Evolutionary conservation across 2,329 filamentous ascomycete species (phyloP).

Genomic region (Curvularia hawaiiensis): DNA sequence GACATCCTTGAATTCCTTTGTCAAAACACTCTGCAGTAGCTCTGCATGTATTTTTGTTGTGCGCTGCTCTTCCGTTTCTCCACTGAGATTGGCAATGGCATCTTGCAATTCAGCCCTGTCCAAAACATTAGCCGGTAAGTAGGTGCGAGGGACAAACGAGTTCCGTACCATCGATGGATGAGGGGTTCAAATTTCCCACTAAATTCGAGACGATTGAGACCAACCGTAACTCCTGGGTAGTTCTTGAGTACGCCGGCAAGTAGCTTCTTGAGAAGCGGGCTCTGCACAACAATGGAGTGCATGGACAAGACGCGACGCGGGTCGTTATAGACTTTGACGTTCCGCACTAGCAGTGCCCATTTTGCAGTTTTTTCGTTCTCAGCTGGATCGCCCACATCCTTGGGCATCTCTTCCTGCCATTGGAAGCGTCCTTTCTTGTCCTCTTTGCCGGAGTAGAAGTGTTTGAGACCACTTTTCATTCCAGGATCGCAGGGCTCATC

Average conservation of each 20-base stretch:
- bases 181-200: slow-evolving; percentile 66
- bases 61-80: slow-evolving; percentile 35
- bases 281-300: slow-evolving; percentile 69
- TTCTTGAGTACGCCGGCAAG: slow-evolving; percentile 61
- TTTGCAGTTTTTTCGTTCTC: slow-evolving; percentile 66
- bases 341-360: slow-evolving; percentile 54
- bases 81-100: slow-evolving; percentile 32
- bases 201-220: slow-evolving; percentile 68
- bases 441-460: slow-evolving; percentile 57
- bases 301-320: slow-evolving; percentile 65
- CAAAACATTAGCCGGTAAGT: neutral
- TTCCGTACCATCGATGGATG: slow-evolving; percentile 66
- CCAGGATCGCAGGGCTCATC: slow-evolving; percentile 35
- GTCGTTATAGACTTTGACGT: slow-evolving; percentile 55
- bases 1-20: slow-evolving; percentile 49
- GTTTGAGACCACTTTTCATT: slow-evolving; percentile 51
- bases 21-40: slow-evolving; percentile 47
- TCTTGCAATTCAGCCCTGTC: slow-evolving; percentile 34
- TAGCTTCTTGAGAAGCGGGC: slow-evolving; percentile 64
- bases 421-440: slow-evolving; percentile 43
- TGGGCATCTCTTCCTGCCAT: slow-evolving; percentile 44
- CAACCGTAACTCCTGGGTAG: slow-evolving; percentile 66
- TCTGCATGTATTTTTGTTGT: slow-evolving; percentile 47
- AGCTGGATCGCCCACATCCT: slow-evolving; percentile 46
- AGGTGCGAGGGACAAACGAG: neutral